phyloP scores from a whole-genome alignment of 1,284 basidiomycete species.

The Rhodofomes roseus region DNA sequence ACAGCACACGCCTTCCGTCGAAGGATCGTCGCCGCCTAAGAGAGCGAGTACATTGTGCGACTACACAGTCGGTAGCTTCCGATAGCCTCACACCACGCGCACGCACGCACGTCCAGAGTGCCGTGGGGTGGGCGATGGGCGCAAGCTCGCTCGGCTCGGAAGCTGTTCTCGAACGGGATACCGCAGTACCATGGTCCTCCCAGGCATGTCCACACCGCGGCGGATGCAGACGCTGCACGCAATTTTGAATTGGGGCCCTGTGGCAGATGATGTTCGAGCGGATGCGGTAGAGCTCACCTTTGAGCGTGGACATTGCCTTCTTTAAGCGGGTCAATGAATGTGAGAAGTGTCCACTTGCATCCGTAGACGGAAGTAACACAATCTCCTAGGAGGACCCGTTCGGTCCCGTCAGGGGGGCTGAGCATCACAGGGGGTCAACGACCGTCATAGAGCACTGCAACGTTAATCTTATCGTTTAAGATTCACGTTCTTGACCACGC shows the following conservation, averaged over 20 bases:
- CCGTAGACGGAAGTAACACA: not conserved
- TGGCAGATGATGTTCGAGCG: not conserved
- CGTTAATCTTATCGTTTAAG: too few relatives aligned
- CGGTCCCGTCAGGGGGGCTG: too few relatives aligned
- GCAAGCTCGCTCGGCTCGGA: not conserved
- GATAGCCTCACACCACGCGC: too few relatives aligned
- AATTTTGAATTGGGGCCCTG: not conserved
- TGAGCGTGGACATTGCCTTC: not conserved
- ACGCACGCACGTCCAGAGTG: not conserved
- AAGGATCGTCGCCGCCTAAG: not conserved
- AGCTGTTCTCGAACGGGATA: not conserved
- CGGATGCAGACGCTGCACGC: not conserved
- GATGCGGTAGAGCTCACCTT: not conserved
- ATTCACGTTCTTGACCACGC: not conserved
- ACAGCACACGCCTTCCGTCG: not conserved
- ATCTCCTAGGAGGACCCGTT: too few relatives aligned
- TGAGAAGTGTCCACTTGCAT: too few relatives aligned
- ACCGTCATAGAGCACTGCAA: too few relatives aligned
- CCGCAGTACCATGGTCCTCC: not conserved
- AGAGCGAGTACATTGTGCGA: too few relatives aligned
- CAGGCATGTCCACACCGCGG: not conserved
- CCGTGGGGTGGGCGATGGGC: not conserved
- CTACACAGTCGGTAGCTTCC: too few relatives aligned
- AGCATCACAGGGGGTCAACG: too few relatives aligned
- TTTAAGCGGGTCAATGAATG: not conserved